These are phyloP conservation scores for Saprolegnia diclina DNA, from an alignment of 352 stramenopile species.

Conservation along the genomic window DNA sequence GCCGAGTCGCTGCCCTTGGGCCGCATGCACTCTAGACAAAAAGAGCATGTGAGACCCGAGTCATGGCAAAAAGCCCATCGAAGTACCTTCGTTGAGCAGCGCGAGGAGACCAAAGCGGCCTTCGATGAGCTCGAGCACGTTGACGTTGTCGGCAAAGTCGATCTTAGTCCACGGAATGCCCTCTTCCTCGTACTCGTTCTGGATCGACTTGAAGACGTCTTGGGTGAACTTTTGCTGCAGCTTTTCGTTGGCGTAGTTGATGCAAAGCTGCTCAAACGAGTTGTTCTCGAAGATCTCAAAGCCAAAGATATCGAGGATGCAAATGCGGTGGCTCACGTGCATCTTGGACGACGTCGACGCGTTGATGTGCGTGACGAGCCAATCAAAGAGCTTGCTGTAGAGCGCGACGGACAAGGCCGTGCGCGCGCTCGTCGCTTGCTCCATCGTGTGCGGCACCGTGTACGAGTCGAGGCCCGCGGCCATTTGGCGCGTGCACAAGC, in stretches of 20 bases:
- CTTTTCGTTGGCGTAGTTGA: slow-evolving; percentile 96
- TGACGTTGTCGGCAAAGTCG: slow-evolving; percentile 89
- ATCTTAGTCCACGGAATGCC: slow-evolving; percentile 89
- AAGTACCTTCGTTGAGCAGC: slow-evolving; percentile 91
- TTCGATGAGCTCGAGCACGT: slow-evolving; percentile 88
- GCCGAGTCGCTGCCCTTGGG: slow-evolving; percentile 81
- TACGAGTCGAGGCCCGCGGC: slow-evolving; percentile 76
- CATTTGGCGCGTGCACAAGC: slow-evolving; percentile 75
- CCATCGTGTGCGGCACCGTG: slow-evolving; percentile 70
- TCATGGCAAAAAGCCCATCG: too few species aligned
- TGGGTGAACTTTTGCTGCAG: slow-evolving; percentile 92
- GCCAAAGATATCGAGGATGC: slow-evolving; percentile 96
- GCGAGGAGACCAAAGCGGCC: slow-evolving; percentile 82
- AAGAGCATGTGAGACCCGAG: slow-evolving; percentile 29
- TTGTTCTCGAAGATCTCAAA: slow-evolving; percentile 97
- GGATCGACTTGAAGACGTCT: slow-evolving; percentile 93
- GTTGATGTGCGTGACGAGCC: slow-evolving; percentile 90
- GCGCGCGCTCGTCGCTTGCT: slow-evolving; percentile 66
- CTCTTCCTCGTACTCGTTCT: slow-evolving; percentile 95
- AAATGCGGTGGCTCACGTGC: slow-evolving; percentile 26
- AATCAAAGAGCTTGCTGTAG: slow-evolving; percentile 95
- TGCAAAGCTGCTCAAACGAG: slow-evolving; percentile 94
- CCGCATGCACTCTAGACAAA: slow-evolving; percentile 61
- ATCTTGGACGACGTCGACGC: slow-evolving; percentile 43
- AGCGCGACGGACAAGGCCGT: slow-evolving; percentile 76